These are phyloP conservation scores for Entomortierella beljakovae DNA, from an alignment of 192 early-diverging fungal genomes.

Conservation along the genomic window DNA sequence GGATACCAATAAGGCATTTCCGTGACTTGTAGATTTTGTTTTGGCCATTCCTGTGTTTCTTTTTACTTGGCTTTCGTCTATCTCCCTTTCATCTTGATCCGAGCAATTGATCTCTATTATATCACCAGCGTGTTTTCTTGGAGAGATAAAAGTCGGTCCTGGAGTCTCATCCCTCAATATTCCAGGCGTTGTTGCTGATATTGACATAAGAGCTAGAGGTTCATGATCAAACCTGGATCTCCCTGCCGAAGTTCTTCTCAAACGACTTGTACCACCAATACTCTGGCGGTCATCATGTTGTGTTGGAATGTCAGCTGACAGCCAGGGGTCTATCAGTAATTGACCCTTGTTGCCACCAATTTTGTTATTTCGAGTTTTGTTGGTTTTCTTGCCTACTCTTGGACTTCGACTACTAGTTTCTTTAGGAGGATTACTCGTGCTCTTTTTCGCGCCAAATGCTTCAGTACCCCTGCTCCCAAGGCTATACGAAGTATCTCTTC, in stretches of 20 bases:
- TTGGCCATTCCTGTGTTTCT: too few species aligned
- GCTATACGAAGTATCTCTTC: not conserved
- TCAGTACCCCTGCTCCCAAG: not conserved
- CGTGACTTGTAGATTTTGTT: not conserved
- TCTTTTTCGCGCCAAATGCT: not conserved
- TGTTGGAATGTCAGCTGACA: slow-evolving; percentile 8
- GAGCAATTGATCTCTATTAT: slow-evolving; percentile 25
- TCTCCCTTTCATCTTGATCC: slow-evolving; percentile 14
- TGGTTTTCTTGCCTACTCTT: not conserved
- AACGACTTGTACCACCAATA: not conserved
- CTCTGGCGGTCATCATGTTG: not conserved
- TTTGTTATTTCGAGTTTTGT: not conserved
- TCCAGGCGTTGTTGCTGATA: slow-evolving; percentile 1
- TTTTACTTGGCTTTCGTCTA: slow-evolving; percentile 7
- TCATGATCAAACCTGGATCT: slow-evolving; percentile 23
- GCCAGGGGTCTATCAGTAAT: slow-evolving; percentile 34
- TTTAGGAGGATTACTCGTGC: not conserved
- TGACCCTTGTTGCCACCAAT: slow-evolving; percentile 48
- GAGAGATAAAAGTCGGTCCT: slow-evolving; percentile 5
- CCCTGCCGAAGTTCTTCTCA: not conserved
- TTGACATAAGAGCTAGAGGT: slow-evolving; percentile 21
- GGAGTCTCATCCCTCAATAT: slow-evolving; percentile 12
- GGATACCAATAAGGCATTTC: not conserved
- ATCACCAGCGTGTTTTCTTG: slow-evolving; percentile 5
- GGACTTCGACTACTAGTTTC: not conserved